Evolutionary conservation across 2,329 filamentous ascomycete species (phyloP).

Genomic region (Colletotrichum sp.): DNA sequence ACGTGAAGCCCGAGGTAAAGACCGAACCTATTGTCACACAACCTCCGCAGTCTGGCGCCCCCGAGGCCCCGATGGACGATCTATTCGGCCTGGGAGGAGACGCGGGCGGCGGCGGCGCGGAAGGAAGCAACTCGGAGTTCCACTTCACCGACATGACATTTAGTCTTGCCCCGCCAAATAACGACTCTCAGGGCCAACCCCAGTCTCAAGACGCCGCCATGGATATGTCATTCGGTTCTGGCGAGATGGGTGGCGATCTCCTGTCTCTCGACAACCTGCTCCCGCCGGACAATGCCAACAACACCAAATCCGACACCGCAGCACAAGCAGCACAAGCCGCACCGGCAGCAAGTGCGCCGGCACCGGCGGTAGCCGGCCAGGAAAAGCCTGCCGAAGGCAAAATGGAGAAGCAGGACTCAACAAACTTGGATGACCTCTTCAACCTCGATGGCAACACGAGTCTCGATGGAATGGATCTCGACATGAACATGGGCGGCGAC

Average conservation of each 20-base stretch:
- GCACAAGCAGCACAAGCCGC: conserved; percentile 20
- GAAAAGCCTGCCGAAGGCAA: conserved; percentile 21
- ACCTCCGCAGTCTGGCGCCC: conserved; percentile 23
- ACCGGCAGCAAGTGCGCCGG: neutral
- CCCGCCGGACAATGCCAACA: conserved; percentile 23
- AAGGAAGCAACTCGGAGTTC: conserved; percentile 38
- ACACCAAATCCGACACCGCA: neutral
- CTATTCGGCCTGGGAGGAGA: conserved; percentile 14
- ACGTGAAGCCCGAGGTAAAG: conserved; percentile 32
- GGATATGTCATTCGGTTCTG: conserved; percentile 48
- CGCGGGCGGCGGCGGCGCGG: conserved; percentile 9
- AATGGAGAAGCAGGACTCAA: conserved; percentile 30
- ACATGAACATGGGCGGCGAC: conserved; percentile 36
- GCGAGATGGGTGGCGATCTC: conserved; percentile 34
- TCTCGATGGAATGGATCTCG: conserved; percentile 45
- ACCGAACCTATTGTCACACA: conserved; percentile 9
- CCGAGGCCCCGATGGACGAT: conserved; percentile 23
- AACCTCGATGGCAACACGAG: conserved; percentile 42
- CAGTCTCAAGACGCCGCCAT: conserved; percentile 44
- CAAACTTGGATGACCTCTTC: conserved; percentile 53
- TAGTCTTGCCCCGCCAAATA: conserved; percentile 50
- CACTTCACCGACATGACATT: conserved; percentile 65
- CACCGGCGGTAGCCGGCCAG: conserved; percentile 14
- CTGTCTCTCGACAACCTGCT: conserved; percentile 35
- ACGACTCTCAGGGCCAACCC: conserved; percentile 30